These are phyloP conservation scores for Clavariopsis aquatica DNA, from an alignment of 495 filamentous ascomycete genomes.

Conservation along the genomic window DNA sequence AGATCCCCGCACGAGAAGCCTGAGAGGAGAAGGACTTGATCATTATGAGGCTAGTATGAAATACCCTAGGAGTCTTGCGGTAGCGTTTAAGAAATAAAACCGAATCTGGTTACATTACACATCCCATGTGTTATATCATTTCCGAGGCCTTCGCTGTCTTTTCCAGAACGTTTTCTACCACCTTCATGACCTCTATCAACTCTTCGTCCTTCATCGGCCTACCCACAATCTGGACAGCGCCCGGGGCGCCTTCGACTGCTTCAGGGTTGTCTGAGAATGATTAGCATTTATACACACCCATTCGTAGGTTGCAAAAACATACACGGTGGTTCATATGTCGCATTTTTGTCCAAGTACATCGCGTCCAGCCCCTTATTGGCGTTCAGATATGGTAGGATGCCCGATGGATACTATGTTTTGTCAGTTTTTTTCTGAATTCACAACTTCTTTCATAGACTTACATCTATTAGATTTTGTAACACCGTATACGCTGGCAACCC, in stretches of 20 bases:
- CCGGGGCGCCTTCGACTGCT: constrained; percentile 38
- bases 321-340: constrained; percentile 39
- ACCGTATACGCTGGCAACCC: constrained; percentile 52
- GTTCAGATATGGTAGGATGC: constrained; percentile 39
- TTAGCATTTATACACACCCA: not conserved
- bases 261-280: constrained; percentile 35
- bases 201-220: constrained; percentile 45
- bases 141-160: too few species aligned
- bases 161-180: constrained; percentile 27
- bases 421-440: not conserved
- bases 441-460: constrained; percentile 37
- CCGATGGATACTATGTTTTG: constrained; percentile 39
- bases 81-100: not conserved
- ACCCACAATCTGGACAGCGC: constrained; percentile 41
- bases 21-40: constrained; percentile 25
- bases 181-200: constrained; percentile 36
- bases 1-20: constrained; percentile 23
- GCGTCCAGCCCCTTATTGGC: constrained; percentile 39
- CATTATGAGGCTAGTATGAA: not conserved
- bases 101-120: too few species aligned
- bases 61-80: too few species aligned
- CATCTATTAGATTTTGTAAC: constrained; percentile 56
- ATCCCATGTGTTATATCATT: too few species aligned
- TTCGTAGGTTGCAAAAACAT: constrained; percentile 7
- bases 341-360: constrained; percentile 32